phyloP scores from a whole-genome alignment of 176 grass and related monocot genomes.

The Elaeis guineensis region DNA sequence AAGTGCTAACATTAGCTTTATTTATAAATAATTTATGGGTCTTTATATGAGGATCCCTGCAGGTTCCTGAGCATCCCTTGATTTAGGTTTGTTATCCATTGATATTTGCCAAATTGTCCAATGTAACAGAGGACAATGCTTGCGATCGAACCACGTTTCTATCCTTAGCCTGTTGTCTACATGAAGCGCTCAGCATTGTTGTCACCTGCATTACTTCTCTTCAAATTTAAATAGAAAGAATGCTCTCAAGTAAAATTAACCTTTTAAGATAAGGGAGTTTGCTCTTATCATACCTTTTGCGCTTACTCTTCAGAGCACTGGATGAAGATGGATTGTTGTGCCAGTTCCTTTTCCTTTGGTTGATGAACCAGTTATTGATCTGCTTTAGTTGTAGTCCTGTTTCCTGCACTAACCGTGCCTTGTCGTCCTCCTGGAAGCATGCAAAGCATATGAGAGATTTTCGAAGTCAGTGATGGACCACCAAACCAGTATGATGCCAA shows the following conservation, averaged over 20 bases:
- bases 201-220: slow-evolving; percentile 62
- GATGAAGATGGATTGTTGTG: slow-evolving; percentile 71
- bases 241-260: neutral
- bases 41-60: too few relatives aligned
- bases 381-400: slow-evolving; percentile 94
- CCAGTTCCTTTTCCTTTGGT: slow-evolving; percentile 97
- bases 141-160: slow-evolving; percentile 5
- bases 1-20: too few relatives aligned
- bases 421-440: slow-evolving; percentile 76
- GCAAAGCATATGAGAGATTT: too few relatives aligned
- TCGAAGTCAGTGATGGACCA: too few relatives aligned
- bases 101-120: too few relatives aligned
- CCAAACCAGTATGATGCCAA: too few relatives aligned
- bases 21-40: too few relatives aligned
- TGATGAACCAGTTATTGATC: slow-evolving; percentile 99
- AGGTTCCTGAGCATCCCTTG: too few relatives aligned
- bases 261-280: neutral
- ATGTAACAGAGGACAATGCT: too few relatives aligned
- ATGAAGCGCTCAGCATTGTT: slow-evolving; percentile 32
- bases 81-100: too few relatives aligned
- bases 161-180: slow-evolving; percentile 16
- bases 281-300: slow-evolving; percentile 47
- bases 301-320: slow-evolving; percentile 73
- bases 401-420: slow-evolving; percentile 81
- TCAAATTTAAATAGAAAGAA: slow-evolving; percentile 23